Conservation (phyloP, 139 green algal genomes). For the Pleodorina starrii region DNA sequence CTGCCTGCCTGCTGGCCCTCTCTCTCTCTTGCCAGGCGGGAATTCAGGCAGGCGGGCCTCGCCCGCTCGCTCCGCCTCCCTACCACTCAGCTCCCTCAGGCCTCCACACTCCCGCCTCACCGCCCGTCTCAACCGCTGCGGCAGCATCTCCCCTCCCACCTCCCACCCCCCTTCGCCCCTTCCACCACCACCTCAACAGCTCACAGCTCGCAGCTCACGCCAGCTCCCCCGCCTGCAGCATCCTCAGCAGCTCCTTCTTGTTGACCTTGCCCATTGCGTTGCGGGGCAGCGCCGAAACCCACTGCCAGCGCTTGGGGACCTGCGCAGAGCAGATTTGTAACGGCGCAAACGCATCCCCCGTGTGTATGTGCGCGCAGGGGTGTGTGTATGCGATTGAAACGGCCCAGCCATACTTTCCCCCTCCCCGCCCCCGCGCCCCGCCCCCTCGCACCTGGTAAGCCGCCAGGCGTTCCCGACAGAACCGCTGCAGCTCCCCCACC, state of each 20-base stretch:
- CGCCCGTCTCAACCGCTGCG: neutral
- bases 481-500: slow-evolving; percentile 52
- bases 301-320: slow-evolving; percentile 48
- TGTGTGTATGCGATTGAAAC: neutral
- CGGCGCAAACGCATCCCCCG: too few relatives aligned
- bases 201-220: neutral
- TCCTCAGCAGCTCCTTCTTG: slow-evolving; percentile 83
- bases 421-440: neutral
- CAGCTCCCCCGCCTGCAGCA: slow-evolving; percentile 48
- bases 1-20: too few relatives aligned
- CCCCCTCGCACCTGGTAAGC: slow-evolving; percentile 72
- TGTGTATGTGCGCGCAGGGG: too few relatives aligned
- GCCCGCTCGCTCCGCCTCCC: too few relatives aligned
- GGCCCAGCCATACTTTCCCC: neutral
- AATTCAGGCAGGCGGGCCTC: neutral
- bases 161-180: neutral
- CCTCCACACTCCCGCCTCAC: neutral
- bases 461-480: slow-evolving; percentile 57
- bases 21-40: neutral
- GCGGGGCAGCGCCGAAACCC: slow-evolving; percentile 81
- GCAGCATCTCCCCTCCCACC: neutral
- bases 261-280: slow-evolving; percentile 99
- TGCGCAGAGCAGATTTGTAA: neutral
- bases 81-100: neutral
- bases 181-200: neutral